Percentiles rank a stretch among this genome's conserved stretches.
phyloP scores from a whole-genome alignment of 1,284 basidiomycete species.

The Marasmius fiardii region DNA sequence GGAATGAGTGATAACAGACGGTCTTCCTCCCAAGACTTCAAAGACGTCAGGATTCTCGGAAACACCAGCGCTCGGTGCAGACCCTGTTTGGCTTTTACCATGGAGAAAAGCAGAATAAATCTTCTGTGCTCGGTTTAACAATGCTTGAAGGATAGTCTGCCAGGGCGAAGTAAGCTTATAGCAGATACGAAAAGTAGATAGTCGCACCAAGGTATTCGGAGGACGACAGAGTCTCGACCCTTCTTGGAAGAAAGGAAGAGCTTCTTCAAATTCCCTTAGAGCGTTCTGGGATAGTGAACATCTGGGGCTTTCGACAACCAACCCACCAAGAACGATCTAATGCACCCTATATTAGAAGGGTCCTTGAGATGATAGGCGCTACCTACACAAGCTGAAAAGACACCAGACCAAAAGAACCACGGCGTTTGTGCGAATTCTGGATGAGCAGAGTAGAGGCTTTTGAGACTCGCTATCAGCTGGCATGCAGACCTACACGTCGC shows the following conservation, averaged over 20 bases:
- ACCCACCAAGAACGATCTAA: conserved; percentile 43
- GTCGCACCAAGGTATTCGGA: conserved; percentile 33
- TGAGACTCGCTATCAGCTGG: conserved; percentile 36
- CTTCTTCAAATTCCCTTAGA: conserved; percentile 33
- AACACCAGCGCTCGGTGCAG: not conserved
- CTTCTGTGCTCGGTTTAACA: not conserved
- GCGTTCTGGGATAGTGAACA: conserved; percentile 39
- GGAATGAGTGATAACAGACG: conserved; percentile 1
- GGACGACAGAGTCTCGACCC: conserved; percentile 38
- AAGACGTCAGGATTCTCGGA: conserved; percentile 3
- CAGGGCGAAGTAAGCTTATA: conserved; percentile 1
- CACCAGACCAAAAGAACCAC: conserved; percentile 54
- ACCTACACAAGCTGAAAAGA: conserved; percentile 48
- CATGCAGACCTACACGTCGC: conserved; percentile 43
- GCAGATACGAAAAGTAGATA: not conserved
- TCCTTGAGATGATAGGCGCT: not conserved
- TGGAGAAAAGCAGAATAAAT: conserved; percentile 5
- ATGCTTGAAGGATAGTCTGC: conserved; percentile 19
- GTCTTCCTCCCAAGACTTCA: conserved; percentile 14
- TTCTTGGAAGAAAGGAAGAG: conserved; percentile 38
- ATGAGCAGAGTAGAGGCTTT: conserved; percentile 35
- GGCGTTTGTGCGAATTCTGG: conserved; percentile 28
- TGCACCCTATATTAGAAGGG: not conserved
- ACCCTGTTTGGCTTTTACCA: not conserved
- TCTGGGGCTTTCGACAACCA: conserved; percentile 43